Base-by-base conservation (phyloP, 2,329 filamentous ascomycete genomes). In the Rhynchosporium agropyri region DNA sequence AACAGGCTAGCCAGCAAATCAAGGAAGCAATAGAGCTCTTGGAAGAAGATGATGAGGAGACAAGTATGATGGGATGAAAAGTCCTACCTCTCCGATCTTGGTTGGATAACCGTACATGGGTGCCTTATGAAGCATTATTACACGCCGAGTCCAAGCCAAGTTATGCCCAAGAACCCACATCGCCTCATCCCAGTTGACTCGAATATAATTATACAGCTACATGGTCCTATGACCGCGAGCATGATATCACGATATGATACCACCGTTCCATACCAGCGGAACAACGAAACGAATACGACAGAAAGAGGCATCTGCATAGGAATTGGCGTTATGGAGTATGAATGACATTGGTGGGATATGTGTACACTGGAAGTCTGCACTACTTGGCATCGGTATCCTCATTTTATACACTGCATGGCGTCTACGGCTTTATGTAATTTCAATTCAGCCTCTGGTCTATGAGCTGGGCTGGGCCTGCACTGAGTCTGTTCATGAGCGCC, bases 21-120 rank as follows among this genome's bases (percentile, higher is more conserved):
- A 99, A 98, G 78, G 92, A 97, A 75, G 92, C 92, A 20, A 97
- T 99, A 79, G 94, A 98, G 79, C 89, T 88, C 70, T 84, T 98
- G 63, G 89, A 92, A 63, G 89, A 92, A 62, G 89, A 91, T 64
- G 86, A 87, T 62, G 86, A 67, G 20, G 69, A 70, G 48, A 60
- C 49, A 29, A 71, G 69, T 54, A 69, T 71, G 68, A 69, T 69
- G 67, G 64, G 54, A 53, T 71, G 57, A 69, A 12, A 33, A n/a
- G 3, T 36, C 8, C 3, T n/a, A 2, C 12, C 40, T 20, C 2
- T 26, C 12, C n/a, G n/a, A 20, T 26, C 4, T 36, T 45, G 49
- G 31, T n/a, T n/a, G 43, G 8, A 29, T 48, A 43, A 49, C n/a
- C 9, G 20, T 45, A 42, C 40, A 49, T 28, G 2, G 31, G 51